Percentiles rank a stretch among this genome's conserved stretches.
These are phyloP conservation scores for Neonectria punicea DNA, from an alignment of 2,329 filamentous ascomycete species.

Conservation along the genomic window DNA sequence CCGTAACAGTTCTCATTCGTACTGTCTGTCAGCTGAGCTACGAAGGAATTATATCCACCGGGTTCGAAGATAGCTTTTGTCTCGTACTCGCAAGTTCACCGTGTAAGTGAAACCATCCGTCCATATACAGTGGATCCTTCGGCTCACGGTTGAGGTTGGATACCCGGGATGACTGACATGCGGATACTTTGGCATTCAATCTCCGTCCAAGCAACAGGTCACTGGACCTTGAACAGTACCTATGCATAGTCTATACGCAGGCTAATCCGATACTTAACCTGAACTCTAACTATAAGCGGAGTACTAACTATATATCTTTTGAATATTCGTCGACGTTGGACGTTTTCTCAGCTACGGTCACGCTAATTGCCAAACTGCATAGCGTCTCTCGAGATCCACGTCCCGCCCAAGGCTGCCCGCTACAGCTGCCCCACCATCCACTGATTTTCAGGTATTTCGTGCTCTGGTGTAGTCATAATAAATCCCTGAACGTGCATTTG, in stretches of 20 bases:
- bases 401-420: background rate
- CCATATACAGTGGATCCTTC: background rate
- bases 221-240: background rate
- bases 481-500: constrained; percentile 12
- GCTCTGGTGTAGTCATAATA: background rate
- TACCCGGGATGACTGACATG: background rate
- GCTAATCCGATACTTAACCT: accelerated
- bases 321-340: background rate
- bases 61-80: background rate
- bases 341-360: background rate
- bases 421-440: constrained; percentile 4
- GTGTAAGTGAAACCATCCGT: background rate
- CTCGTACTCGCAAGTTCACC: background rate
- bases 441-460: background rate
- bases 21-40: no score
- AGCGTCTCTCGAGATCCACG: background rate
- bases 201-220: background rate
- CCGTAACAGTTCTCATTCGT: no score
- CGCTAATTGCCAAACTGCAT: background rate
- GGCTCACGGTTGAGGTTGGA: background rate
- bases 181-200: background rate
- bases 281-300: background rate
- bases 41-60: background rate
- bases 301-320: no score
- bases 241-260: background rate